These are phyloP conservation scores for Ochromonas danica DNA, from an alignment of 108 stramenopile genomes.

Conservation along the genomic window DNA sequence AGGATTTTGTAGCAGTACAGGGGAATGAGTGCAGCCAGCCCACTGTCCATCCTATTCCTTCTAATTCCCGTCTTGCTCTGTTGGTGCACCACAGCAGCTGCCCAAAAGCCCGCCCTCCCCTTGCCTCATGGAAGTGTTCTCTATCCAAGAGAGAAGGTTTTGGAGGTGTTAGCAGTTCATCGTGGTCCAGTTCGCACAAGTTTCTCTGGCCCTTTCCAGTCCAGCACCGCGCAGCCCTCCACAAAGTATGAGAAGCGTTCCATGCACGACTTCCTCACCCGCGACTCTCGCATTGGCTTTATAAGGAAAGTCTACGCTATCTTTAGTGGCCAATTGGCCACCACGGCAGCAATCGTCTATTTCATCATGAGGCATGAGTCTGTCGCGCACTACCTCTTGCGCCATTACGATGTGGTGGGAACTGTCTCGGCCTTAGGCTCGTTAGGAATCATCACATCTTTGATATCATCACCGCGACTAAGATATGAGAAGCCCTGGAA, in stretches of 20 bases:
- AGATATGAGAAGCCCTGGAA: background rate
- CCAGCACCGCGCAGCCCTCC: no score
- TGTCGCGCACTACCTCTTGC: background rate
- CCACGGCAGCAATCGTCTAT: background rate
- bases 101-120: no score
- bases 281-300: background rate
- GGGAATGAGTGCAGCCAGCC: no score
- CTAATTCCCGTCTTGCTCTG: no score
- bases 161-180: no score
- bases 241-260: background rate
- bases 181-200: no score
- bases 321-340: background rate
- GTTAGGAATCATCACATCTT: background rate
- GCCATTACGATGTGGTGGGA: background rate
- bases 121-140: no score
- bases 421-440: background rate
- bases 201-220: no score
- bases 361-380: background rate
- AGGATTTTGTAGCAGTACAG: no score
- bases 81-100: no score
- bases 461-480: background rate
- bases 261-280: background rate
- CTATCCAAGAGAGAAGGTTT: no score
- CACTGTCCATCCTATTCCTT: no score
- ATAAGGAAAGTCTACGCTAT: background rate